Evolutionary conservation across 345 rosid genomes (phyloP), one percentile per base, ranked within the genome.

Genomic region (Acer negundo): DNA sequence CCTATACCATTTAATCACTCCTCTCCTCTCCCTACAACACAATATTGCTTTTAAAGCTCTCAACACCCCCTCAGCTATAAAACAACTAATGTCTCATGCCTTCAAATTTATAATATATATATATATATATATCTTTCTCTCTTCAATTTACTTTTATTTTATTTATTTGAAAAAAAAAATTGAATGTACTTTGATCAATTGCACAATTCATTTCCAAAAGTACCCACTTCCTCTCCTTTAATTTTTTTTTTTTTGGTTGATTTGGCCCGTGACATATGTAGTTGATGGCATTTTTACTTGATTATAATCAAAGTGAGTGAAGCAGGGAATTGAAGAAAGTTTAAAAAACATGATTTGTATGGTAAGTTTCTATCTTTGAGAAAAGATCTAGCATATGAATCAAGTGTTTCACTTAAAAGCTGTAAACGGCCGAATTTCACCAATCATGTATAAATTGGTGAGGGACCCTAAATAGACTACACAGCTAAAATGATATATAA

Each of bases 1-100:
- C 23, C 72, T 38, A 23, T 74, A 9, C 38, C 47, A 65, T 68
- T 77, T 53, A 73, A 76, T 58, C 75, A 73, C 81, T 78, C 26
- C 44, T 6, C 44, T 40, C 44, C 44, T 42, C 9, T 9, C 10
- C 3, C 49, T 46, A 51, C 13, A 51, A 70, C 75, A 58, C 53
- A 17, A 72, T 28, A 28, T 35, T 35, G 78, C 87, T 73, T 87
- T 86, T 80, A 86, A 83, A 79, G 88, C 89, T 77, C 85, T 79
- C 87, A 81, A 69, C 86, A 77, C 80, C 83, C 83, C 80, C 83
- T 80, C 80, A 35, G 49, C 80, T 55, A 77, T 79, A 73, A 69
- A 46, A 69, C 51, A 76, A 68, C 78, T 74, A 69, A 66, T 73
- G 59, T 62, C 79, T 64, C 81, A 75, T 67, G 76, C 65, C 28